Base-by-base conservation (phyloP, 164 flowering plant species). In the Akebia trifoliata region DNA sequence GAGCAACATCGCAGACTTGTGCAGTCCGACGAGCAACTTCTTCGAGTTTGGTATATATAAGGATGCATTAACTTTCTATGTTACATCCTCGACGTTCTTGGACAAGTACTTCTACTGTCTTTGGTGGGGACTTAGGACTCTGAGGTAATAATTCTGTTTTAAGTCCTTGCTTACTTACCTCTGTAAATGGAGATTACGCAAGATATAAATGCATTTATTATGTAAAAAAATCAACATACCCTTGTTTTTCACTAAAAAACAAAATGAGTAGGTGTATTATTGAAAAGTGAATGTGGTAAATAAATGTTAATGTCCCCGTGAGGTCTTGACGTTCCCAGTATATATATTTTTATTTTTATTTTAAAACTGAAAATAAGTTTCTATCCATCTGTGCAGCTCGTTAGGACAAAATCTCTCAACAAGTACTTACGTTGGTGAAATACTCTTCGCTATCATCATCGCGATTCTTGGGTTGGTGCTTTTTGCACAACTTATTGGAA, bases 401-500 rank as follows among this genome's bases (percentile, higher is more conserved):
- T 63, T 87, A 62, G 97, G 98, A 36, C 97, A 93, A 69, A 74
- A 70, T 77, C 88, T 93, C 37, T 47, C 61, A 0, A 82, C 97
- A 32, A 90, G 85, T 77, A 89, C 86, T 25, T 76, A 76, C 22
- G 72, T 84, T 20, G 92, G 92, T 22, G 98, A 93, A 74, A 89
- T 82, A 35, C 56, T 61, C 17, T 89, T 87, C 44, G 87, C 95
- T 26, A 84, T 87, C 44, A 69, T 89, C 6, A 58, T 87, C 15
- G 93, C 92, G 0, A 76, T 79, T 36, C 74, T 93, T 26, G 98
- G 98, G 3, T 58, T 93, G 54, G 88, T 93, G 34, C 86, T 93
- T 34, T 87, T 93, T 52, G 96, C 80, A 17, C 58, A 86, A 77
- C 87, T 93, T 12, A 90, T 93, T 26, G 99, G 95, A 8, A 90